Evolutionary conservation across 306 rosid species (phyloP).

Genomic region (Chamaecrista fasciculata): DNA sequence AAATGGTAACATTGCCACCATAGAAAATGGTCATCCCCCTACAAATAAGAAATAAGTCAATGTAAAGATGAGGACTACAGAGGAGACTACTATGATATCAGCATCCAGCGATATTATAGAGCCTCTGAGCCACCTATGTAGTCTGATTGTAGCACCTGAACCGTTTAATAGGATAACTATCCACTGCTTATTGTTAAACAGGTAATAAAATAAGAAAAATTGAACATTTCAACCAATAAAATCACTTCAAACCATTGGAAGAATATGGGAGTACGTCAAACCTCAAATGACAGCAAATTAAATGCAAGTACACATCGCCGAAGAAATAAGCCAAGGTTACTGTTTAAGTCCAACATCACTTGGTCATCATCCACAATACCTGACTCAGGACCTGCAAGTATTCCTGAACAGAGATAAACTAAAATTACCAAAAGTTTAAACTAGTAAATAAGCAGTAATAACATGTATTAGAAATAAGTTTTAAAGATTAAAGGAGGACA

Average conservation of each 20-base stretch:
- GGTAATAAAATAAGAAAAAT: not conserved
- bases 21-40: slow-evolving; percentile 1
- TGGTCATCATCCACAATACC: slow-evolving; percentile 78
- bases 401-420: slow-evolving; percentile 47
- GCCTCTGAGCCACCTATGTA: not conserved
- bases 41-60: not conserved
- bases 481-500: not conserved
- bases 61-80: not conserved
- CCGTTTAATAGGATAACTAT: not conserved
- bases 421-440: not conserved
- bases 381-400: slow-evolving; percentile 71
- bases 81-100: not conserved
- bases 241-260: not conserved
- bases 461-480: not conserved
- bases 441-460: not conserved
- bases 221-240: slow-evolving; percentile 8
- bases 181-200: not conserved
- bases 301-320: slow-evolving; percentile 86
- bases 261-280: slow-evolving; percentile 17
- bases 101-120: not conserved
- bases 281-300: slow-evolving; percentile 88
- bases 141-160: not conserved
- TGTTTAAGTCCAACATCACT: slow-evolving; percentile 75
- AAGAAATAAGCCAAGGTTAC: slow-evolving; percentile 80
- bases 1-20: not conserved